Conservation (phyloP, 2,329 filamentous ascomycete genomes). For the Alternaria atra region DNA sequence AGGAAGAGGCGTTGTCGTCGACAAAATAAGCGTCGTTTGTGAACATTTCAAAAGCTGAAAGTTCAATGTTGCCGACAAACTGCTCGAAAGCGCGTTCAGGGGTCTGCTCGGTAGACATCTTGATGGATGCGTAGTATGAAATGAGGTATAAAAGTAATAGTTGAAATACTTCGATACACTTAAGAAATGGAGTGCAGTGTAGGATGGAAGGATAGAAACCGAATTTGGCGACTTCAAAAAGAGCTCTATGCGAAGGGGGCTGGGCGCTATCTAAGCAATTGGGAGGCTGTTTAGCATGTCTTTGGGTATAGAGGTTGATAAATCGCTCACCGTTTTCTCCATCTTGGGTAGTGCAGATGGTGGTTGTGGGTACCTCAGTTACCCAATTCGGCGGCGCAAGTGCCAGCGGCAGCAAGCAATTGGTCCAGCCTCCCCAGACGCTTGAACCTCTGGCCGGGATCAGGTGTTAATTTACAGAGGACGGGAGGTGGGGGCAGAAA, state of each 20-base stretch:
- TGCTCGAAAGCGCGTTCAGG: neutral
- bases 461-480: neutral
- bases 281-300: conserved; percentile 1
- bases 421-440: conserved; percentile 1
- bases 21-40: neutral
- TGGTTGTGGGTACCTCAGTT: neutral
- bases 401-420: neutral
- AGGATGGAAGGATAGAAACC: neutral
- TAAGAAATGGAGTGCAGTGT: neutral
- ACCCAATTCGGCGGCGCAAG: neutral
- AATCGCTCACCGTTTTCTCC: conserved; percentile 1
- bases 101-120: neutral
- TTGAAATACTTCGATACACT: neutral
- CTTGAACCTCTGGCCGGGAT: no score
- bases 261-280: conserved; percentile 8
- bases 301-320: neutral
- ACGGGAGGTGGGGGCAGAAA: neutral
- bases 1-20: neutral
- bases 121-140: neutral
- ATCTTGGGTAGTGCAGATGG: neutral
- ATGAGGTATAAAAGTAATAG: neutral
- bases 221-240: neutral
- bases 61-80: neutral
- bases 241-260: conserved; percentile 3
- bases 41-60: conserved; percentile 2